Evolutionary conservation across 164 flowering plant species (phyloP), one percentile per base, ranked within the genome.

Genomic region (Nymphaea thermarum): DNA sequence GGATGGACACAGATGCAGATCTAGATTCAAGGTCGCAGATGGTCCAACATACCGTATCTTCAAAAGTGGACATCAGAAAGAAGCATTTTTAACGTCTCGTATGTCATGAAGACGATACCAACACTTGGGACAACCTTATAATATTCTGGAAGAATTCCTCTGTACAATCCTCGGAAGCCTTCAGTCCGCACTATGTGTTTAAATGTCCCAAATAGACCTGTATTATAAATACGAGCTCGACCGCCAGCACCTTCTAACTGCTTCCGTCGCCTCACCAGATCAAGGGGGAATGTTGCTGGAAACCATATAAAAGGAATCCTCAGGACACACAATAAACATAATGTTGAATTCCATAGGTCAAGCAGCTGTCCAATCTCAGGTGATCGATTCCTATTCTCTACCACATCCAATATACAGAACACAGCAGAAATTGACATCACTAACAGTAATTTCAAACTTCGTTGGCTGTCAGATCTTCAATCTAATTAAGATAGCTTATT

Each of bases 171-270:
- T 36, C 82, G 74, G 7, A 87, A 65, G 62, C 96, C 93, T 80
- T 90, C 96, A 10, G 78, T 68, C 59, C 64, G 69, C 71, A 84
- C 18, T 72, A 90, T 86, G 70, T 85, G 91, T 70, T 72, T 51
- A 72, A 88, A 85, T 66, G 91, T 84, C 44, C 93, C 90, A 66
- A 85, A 74, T 18, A 87, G 73, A 10, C 91, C 89, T 25, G 82
- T 75, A 5, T 79, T 83, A 67, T 90, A 90, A 53, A 88, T 82
- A 59, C 86, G 83, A 44, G 90, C 89, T 67, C 82, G 79, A 42
- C 96, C 91, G 67, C 80, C 89, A 14, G 86, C 96, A 44, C 96
- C 96, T 82, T 90, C 96, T 78, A 90, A 71, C 75, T 90, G 96
- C 91, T 82, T 90, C 74, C 96, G 77, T 70, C 93, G 81, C 71